Evolutionary conservation across 805 yeast genomes (phyloP).

Genomic region (Candida odintsovae): DNA sequence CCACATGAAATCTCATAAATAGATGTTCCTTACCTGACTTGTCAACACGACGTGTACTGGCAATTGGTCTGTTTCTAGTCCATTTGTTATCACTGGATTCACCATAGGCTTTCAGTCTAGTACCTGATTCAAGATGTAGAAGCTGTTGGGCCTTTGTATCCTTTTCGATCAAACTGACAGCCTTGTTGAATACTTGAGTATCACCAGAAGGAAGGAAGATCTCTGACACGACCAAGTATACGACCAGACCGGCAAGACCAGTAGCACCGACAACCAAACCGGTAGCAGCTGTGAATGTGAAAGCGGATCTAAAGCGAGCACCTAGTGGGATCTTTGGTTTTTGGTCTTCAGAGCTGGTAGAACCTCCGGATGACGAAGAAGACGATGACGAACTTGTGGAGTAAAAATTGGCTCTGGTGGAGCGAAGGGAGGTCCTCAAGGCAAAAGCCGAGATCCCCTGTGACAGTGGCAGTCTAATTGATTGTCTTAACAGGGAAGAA

Average conservation of each 20-base stretch:
- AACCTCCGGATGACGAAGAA: neutral
- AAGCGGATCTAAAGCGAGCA: slow-evolving; percentile 44
- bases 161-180: slow-evolving; percentile 69
- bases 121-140: slow-evolving; percentile 41
- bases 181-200: slow-evolving; percentile 83
- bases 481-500: neutral
- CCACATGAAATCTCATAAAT: slow-evolving; percentile 82
- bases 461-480: neutral
- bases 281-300: slow-evolving; percentile 58
- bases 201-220: slow-evolving; percentile 87
- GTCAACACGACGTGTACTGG: slow-evolving; percentile 59
- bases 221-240: slow-evolving; percentile 75
- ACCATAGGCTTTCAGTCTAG: slow-evolving; percentile 78
- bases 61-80: slow-evolving; percentile 85
- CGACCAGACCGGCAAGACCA: slow-evolving; percentile 60
- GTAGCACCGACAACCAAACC: slow-evolving; percentile 61
- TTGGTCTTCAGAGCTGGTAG: slow-evolving; percentile 4
- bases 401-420: neutral
- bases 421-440: neutral
- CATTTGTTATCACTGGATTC: slow-evolving; percentile 66
- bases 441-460: neutral
- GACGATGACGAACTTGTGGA: slow-evolving; percentile 1
- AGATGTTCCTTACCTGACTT: slow-evolving; percentile 76
- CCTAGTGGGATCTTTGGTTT: slow-evolving; percentile 35
- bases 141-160: slow-evolving; percentile 54